Evolutionary conservation across 2,329 filamentous ascomycete genomes (phyloP).

Genomic region (Venturia oleaginea): DNA sequence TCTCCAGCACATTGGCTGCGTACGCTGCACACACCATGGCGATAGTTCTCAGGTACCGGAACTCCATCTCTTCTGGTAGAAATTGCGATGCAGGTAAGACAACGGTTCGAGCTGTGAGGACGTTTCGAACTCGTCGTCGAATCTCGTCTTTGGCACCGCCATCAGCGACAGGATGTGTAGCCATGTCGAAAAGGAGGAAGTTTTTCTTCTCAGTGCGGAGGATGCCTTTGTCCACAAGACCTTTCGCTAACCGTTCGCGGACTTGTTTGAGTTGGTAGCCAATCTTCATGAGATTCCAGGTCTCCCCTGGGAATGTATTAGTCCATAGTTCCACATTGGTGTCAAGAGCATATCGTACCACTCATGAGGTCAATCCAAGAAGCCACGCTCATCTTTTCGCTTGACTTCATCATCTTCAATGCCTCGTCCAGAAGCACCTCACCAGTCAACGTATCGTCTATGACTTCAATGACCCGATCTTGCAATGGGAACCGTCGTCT

Average conservation of each 20-base stretch:
- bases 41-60: constrained; percentile 83
- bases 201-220: constrained; percentile 98
- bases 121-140: constrained; percentile 79
- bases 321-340: constrained; percentile 12
- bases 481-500: constrained; percentile 86
- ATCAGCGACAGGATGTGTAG: constrained; percentile 93
- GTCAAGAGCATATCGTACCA: constrained; percentile 47
- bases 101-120: constrained; percentile 88
- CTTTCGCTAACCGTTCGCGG: constrained; percentile 91
- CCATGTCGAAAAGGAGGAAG: constrained; percentile 99
- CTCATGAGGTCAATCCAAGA: constrained; percentile 99
- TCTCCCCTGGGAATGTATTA: constrained; percentile 61
- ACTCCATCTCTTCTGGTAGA: constrained; percentile 88
- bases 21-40: constrained; percentile 97
- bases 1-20: constrained; percentile 95
- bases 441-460: constrained; percentile 92
- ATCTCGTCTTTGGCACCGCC: constrained; percentile 97
- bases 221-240: constrained; percentile 96
- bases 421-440: constrained; percentile 96
- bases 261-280: constrained; percentile 99
- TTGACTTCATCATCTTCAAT: constrained; percentile 99
- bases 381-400: constrained; percentile 99
- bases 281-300: constrained; percentile 99
- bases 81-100: constrained; percentile 81
- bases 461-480: constrained; percentile 90